Base-by-base conservation (phyloP, 2,329 filamentous ascomycete species). In the Monilinia fructicola region DNA sequence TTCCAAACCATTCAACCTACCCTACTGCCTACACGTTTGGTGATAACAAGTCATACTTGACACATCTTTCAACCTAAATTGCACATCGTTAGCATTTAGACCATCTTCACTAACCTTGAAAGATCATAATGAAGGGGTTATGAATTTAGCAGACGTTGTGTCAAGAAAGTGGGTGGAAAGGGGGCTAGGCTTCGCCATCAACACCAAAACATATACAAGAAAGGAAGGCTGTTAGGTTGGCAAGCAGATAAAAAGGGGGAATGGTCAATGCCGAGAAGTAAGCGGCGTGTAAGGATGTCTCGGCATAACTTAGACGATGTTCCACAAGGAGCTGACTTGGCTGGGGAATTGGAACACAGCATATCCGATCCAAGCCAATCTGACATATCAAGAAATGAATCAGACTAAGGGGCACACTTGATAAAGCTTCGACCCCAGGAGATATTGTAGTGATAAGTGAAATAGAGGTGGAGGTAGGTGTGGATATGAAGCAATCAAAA, bases 11-110 rank as follows among this genome's bases (percentile, higher is more conserved):
- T 38, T 56, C 54, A 42, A 38, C 58, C n/a, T 61, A 23, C 48
- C n/a, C n/a, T 38, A 48, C 5, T 18, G 1, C 23, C 42, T 68
- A 69, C 28, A 69, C 60, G 65, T 69, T 69, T 28, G 68, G 68
- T 40, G 68, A 69, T 50, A 69, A 50, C 21, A 69, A 59, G 46
- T 69, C 67, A 52, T 69, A 69, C 55, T 69, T 70, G 23, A 70
- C 69, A 60, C 65, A 68, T 54, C 58, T 64, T 55, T 71, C 68
- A 55, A 69, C 48, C 38, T 70, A 54, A 5, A 23, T 54, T 50
- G 54, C 48, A 12, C 23, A 9, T 44, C 46, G 31, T 69, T 28
- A 64, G 31, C 4, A 42, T 21, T 50, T 31, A 28, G 12, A 23
- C 28, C 23, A 11, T 18, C 3, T 38, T 50, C 14, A 31, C 58